A percentile compares a stretch with the other conserved stretches of the same genome.
Evolutionary conservation across 495 filamentous ascomycete species (phyloP).

Genomic region (Penicillium pancosmium): DNA sequence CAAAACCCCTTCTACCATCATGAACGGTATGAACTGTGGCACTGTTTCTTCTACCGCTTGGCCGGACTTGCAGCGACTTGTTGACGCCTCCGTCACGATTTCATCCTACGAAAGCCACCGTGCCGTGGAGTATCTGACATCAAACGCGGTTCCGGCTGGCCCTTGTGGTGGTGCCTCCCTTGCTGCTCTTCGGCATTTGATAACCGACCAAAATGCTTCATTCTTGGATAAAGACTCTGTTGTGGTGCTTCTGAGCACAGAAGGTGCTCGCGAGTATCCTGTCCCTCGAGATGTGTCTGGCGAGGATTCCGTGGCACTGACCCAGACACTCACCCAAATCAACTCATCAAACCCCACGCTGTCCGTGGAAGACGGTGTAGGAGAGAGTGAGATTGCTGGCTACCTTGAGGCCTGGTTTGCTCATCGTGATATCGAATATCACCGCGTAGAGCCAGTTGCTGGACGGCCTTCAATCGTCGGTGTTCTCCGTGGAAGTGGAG

Average conservation of each 20-base stretch:
- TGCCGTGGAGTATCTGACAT: conserved; percentile 52
- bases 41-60: conserved; percentile 65
- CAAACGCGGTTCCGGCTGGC: conserved; percentile 51
- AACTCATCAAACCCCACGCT: conserved; percentile 50
- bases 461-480: conserved; percentile 52
- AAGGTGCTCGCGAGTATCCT: conserved; percentile 45
- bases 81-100: conserved; percentile 61
- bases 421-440: conserved; percentile 47
- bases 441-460: conserved; percentile 42
- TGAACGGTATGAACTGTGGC: conserved; percentile 70
- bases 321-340: conserved; percentile 42
- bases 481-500: conserved; percentile 43
- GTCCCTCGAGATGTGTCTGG: conserved; percentile 34
- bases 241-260: conserved; percentile 56
- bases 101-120: conserved; percentile 57
- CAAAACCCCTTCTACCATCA: conserved; percentile 58
- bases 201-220: conserved; percentile 26
- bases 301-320: conserved; percentile 40
- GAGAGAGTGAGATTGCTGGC: conserved; percentile 44
- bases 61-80: conserved; percentile 54
- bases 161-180: conserved; percentile 67
- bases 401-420: conserved; percentile 49
- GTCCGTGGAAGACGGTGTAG: conserved; percentile 37
- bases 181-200: conserved; percentile 55
- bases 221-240: conserved; percentile 48